Conservation (phyloP, 2,329 filamentous ascomycete genomes). For the Aspergillus calidoustus region DNA sequence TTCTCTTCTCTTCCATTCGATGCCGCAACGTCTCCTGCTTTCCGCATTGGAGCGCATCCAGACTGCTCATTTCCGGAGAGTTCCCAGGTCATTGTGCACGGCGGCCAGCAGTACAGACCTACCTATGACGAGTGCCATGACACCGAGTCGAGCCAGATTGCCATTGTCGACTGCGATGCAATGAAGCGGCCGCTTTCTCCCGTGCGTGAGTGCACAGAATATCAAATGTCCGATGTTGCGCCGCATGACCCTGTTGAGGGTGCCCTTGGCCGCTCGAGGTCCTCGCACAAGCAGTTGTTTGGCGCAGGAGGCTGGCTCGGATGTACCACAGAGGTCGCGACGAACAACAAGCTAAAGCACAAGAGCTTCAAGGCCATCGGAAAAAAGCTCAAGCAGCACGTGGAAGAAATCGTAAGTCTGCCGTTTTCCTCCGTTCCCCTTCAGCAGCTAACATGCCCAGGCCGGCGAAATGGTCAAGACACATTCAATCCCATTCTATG, state of each 20-base stretch:
- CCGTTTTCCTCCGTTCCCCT: neutral
- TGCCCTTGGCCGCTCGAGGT: constrained; percentile 4
- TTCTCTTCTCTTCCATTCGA: constrained; percentile 18
- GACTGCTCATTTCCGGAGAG: constrained; percentile 4
- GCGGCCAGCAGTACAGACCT: constrained; percentile 20
- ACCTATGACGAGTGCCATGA: constrained; percentile 17
- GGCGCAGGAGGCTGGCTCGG: constrained; percentile 48
- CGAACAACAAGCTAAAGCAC: constrained; percentile 34
- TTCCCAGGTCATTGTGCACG: constrained; percentile 16
- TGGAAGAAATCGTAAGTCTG: constrained; percentile 41
- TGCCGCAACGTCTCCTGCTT: constrained; percentile 13
- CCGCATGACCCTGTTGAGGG: constrained; percentile 12
- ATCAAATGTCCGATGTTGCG: neutral
- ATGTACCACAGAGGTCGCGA: constrained; percentile 37
- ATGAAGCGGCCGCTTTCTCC: constrained; percentile 7
- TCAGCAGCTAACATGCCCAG: constrained; percentile 21
- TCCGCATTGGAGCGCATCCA: constrained; percentile 4
- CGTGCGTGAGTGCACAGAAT: constrained; percentile 6
- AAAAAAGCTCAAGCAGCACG: constrained; percentile 46
- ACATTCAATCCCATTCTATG: constrained; percentile 20
- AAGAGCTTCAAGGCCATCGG: constrained; percentile 39
- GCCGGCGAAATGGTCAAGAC: constrained; percentile 33
- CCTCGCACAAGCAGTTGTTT: constrained; percentile 48
- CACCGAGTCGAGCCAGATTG: constrained; percentile 19
- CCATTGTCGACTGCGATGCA: constrained; percentile 18